Base-by-base conservation (phyloP, 2,329 filamentous ascomycete genomes). In the Didymella segeticola region DNA sequence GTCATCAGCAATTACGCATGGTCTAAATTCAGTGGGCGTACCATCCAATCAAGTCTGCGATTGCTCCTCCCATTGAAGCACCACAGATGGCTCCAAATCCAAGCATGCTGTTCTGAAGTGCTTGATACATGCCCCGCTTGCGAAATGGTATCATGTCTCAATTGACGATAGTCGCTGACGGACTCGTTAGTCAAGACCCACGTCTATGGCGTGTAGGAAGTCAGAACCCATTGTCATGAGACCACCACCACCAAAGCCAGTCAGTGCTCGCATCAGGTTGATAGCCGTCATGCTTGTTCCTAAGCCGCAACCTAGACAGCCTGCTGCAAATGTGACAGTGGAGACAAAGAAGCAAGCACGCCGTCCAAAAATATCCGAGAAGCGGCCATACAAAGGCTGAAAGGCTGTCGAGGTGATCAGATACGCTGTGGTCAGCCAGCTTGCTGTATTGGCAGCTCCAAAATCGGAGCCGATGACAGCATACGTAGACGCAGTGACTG, bases 361-460 rank as follows among this genome's bases (percentile, higher is more conserved):
- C 25, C 38, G 8, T 29, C 15, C 25, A 23, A 20, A 20, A 1
- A 19, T 41, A 4, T 29, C 38, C n/a, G 25, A 41, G 14, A 29
- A 29, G 4, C 25, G 38, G 26, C n/a, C 25, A 8, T 29, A 41
- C 14, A 39, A 14, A 11, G 15, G 25, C 38, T 20, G 86, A 60
- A 87, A 88, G 26, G 83, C 81, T 0, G 85, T 87, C 56, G 82
- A 83, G 30, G 81, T 82, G 33, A 85, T 79, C 29, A 85, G 69
- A 7, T 77, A 78, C 3, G 80, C 78, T 0, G 80, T 82, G 5
- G 80, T 81, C 3, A 79, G 78, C 82, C 81, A 84, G 0, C 69
- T 68, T 46, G 77, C 75, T 0, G 75, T 78, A 43, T 79, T 79
- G 2, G 76, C 75, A 5, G 78, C 76, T 23, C 75, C 73, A 60